Evolutionary conservation across 306 rosid species (phyloP), one percentile per base, ranked within the genome.

Genomic region (Casuarina equisetifolia): DNA sequence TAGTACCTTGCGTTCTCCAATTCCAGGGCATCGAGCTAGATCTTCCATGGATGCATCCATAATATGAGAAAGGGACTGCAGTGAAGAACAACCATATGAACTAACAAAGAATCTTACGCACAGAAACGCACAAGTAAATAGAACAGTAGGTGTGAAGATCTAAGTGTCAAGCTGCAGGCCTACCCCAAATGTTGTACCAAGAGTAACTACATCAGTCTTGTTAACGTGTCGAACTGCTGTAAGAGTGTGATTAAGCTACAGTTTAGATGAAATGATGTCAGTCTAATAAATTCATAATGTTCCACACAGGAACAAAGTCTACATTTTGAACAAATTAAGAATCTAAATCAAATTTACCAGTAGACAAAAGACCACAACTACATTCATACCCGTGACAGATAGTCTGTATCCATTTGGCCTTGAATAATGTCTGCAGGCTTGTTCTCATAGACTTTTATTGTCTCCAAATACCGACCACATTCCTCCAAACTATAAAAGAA

Each of bases 31-130:
- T 64, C 98, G 97, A 74, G 98, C 98, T 77, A 92, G 91, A 84
- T 95, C 98, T 85, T 95, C 98, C 97, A 95, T 95, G 44, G 97
- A 95, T 81, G 90, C 97, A 81, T 91, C 96, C 96, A 95, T 95
- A 76, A 92, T 85, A 85, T 95, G 88, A 57, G 98, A 88, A 55
- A 95, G 89, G 83, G 98, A 84, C 98, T 95, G 87, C 82, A 87
- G 85, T 36, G 59, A 64, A 85, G 40, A 46, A 15, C 40, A 77
- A 52, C 74, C 40, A 58, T 68, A 70, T 70, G 62, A 72, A 66
- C 53, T 61, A 50, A 3, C n/a, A 44, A 36, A 25, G 51, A 61
- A 72, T 13, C 25, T 12, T 6, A 46, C 1, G 0, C 44, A 45
- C 39, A 67, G 45, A 16, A 74, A 64, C 39, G 40, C 1, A 25